These are phyloP conservation scores for Myxozyma kluyveri DNA, from an alignment of 805 yeast species.

Conservation along the genomic window DNA sequence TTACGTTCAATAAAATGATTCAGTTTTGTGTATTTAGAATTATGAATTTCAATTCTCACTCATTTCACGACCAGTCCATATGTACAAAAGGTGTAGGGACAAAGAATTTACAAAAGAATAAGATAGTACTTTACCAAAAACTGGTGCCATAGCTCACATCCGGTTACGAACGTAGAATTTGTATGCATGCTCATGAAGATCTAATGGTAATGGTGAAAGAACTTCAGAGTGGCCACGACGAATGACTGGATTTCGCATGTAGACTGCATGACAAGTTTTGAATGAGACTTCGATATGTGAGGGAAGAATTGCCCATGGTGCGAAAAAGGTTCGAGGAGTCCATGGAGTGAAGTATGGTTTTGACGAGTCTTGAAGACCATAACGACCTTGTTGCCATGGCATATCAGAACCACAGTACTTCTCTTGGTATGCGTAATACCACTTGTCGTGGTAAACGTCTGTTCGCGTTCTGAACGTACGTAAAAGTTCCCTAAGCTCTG, in stretches of 20 bases:
- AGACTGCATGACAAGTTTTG: conserved; percentile 93
- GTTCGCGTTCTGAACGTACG: conserved; percentile 22
- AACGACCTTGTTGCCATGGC: conserved; percentile 80
- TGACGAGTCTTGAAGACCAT: conserved; percentile 72
- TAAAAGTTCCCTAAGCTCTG: conserved; percentile 7
- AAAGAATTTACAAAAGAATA: no score
- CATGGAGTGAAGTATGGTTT: conserved; percentile 95
- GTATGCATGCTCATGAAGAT: conserved; percentile 87
- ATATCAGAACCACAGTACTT: conserved; percentile 36
- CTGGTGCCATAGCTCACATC: no score
- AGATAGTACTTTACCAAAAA: no score
- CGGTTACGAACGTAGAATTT: conserved; percentile 87
- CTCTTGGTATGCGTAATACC: conserved; percentile 26
- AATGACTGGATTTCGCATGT: conserved; percentile 93
- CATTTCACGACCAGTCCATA: no score
- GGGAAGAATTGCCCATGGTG: conserved; percentile 89
- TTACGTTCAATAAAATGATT: background rate
- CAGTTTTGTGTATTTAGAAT: background rate
- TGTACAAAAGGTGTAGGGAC: background rate
- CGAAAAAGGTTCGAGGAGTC: conserved; percentile 89
- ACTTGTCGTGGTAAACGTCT: conserved; percentile 27
- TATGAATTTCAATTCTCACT: no score
- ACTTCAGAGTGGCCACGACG: conserved; percentile 97
- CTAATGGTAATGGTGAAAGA: conserved; percentile 79
- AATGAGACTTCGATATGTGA: conserved; percentile 88